Base-by-base conservation (phyloP, 345 rosid species). In the Sonneratia alba region DNA sequence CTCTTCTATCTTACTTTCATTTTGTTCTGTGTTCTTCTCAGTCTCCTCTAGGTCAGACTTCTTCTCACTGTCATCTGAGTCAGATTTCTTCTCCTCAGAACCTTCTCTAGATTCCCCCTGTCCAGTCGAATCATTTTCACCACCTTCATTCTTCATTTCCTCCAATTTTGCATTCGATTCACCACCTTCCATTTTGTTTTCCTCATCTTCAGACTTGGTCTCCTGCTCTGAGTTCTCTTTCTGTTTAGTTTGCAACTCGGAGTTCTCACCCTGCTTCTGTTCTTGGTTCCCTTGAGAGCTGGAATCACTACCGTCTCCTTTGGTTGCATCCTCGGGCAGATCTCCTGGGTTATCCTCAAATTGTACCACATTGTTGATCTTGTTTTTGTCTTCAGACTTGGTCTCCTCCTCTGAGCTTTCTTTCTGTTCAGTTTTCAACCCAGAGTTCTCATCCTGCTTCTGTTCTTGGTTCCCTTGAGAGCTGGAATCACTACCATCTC, bases 281-380 rank as follows among this genome's bases (percentile, higher is more conserved):
- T 82, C 87, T 48, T 80, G 82, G 56, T 69, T 80, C 64, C 79
- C 91, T 76, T 74, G 77, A 6, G 77, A 74, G 55, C 61, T 70
- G 59, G 51, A 47, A 47, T 47, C 51, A 47, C 75, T 77, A 61
- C 69, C 72, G 69, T 78, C 92, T 66, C 87, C 91, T 81, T 87
- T 88, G 0, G 82, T 88, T 3, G 83, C 90, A 77, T 86, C 94
- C 38, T 79, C 89, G 0, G 91, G 81, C 40, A 88, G 81, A 79
- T 89, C 97, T 61, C 87, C 97, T 0, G 74, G 82, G 76, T 68
- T 84, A 70, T 87, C 89, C 77, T 88, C 92, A 78, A 77, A 79
- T 73, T 88, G 87, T 67, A 27, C 67, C 21, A 70, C 61, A 42
- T 47, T 13, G 2, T 10, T 13, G 51, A 13, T 27, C 32, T 27